Base-by-base conservation (phyloP, 306 rosid species). In the Trifolium dubium region DNA sequence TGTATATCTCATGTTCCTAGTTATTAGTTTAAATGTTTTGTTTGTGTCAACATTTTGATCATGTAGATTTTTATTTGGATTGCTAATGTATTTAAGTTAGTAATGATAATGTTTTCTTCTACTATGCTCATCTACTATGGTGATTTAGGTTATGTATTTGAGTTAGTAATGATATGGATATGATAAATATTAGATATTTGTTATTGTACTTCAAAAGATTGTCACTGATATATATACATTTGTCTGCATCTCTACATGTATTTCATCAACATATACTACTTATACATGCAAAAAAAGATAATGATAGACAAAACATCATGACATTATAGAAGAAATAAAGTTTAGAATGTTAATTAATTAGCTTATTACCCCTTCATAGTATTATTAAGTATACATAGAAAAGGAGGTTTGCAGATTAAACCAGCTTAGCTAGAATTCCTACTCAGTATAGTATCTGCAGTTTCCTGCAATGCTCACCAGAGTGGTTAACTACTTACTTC, bases 401-500 rank as follows among this genome's bases (percentile, higher is more conserved):
- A 34, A 28, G 51, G 54, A 51, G 62, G 58, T 53, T 37, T 19
- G 54, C 73, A 80, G 12, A 76, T 71, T 39, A 77, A 72, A 68
- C 64, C 72, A 72, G 60, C 76, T 69, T 65, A 19, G 64, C 75
- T 74, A 55, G 41, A 59, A 11, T 7, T 76, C 73, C 87, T 81
- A 84, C 75, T 70, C 72, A 73, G 82, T 76, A 67, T 80, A 73
- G 82, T 76, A 67, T 80, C 69, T 74, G 74, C 74, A 66, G 81
- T 74, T 83, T 65, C 83, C 88, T 86, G 90, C 89, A 83, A 77
- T 34, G 86, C 67, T 81, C 77, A 44, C 86, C 86, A 3, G 85
- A 79, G 64, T 66, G 66, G 80, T 83, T 80, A 66, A 71, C 82
- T 79, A 69, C 72, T 56, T 84, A 54, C 72, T 62, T 59, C 72